Evolutionary conservation across 352 stramenopile genomes (phyloP).

Genomic region (Pythium utonaiense): DNA sequence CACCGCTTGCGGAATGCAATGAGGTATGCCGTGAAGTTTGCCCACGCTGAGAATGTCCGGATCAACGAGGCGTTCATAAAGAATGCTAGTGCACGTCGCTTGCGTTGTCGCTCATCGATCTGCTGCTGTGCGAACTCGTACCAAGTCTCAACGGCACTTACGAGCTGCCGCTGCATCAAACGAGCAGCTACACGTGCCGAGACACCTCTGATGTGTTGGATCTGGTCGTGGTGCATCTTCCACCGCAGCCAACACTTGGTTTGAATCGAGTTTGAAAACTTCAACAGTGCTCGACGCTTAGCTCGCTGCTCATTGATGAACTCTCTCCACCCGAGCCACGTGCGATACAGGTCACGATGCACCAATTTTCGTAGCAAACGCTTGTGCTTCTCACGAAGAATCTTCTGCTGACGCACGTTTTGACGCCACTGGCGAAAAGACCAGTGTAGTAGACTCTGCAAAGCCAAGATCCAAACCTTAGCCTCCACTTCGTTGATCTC

Average conservation of each 20-base stretch:
- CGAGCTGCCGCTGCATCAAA: conserved; percentile 36
- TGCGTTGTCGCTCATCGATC: conserved; percentile 36
- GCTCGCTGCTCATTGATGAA: conserved; percentile 51
- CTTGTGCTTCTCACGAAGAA: conserved; percentile 45
- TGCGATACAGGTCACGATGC: conserved; percentile 42
- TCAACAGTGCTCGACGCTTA: conserved; percentile 52
- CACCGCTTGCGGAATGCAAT: conserved; percentile 40
- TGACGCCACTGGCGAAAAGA: conserved; percentile 65
- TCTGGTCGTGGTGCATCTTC: conserved; percentile 39
- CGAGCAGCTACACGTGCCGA: conserved; percentile 41
- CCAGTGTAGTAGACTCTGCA: conserved; percentile 61
- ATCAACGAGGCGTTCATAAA: conserved; percentile 60
- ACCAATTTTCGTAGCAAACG: conserved; percentile 49
- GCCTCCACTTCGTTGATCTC: not conserved
- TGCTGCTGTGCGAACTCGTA: conserved; percentile 60
- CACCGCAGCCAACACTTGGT: conserved; percentile 68
- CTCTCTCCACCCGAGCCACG: conserved; percentile 58
- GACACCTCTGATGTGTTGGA: conserved; percentile 34
- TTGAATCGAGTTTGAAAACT: conserved; percentile 56
- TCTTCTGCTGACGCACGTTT: conserved; percentile 29
- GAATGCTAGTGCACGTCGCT: conserved; percentile 56
- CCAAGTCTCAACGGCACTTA: conserved; percentile 59
- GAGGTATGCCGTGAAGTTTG: conserved; percentile 32
- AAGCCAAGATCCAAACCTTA: not conserved
- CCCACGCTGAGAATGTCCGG: conserved; percentile 58